Evolutionary conservation across 1,284 basidiomycete species (phyloP), one percentile per base, ranked within the genome.

Genomic region (Ceratobasidium sp.): DNA sequence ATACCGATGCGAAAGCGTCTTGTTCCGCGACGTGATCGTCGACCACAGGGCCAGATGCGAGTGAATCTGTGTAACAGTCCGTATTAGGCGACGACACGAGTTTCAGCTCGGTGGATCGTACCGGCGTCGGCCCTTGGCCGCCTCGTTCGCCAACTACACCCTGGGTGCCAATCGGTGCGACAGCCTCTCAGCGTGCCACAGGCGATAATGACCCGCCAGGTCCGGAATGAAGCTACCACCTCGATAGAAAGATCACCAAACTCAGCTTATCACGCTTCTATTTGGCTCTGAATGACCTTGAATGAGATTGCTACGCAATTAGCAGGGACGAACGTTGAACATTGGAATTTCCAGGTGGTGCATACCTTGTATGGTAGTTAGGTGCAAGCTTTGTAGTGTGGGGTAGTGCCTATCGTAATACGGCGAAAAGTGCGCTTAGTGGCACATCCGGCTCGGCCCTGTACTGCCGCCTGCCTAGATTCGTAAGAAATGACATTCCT

Each of bases 401-500:
- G 0, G 96, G 95, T 0, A 89, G 47, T 47, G 73, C 77, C 77
- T 73, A 75, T 28, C 66, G 67, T 35, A 42, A 63, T 23, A 63
- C 45, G 31, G 42, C 33, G 35, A 63, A 42, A 63, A 63, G 39
- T 42, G 58, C 35, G 56, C 26, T 42, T n/a, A 64, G 61, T 66
- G 64, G 42, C 42, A 51, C 42, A 35, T 49, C 28, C 64, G 31
- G 20, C 39, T 42, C 37, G 37, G 61, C 42, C 64, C 64, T 47
- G 31, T 35, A 42, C 2, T 66, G 6, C 15, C 23, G 47, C 47
- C 58, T 3, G 91, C 89, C 95, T 95, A 97, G 79, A 97, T 96
- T 82, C 95, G 92, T 11, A 95, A 87, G 86, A 97, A 96, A 83
- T 97, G 92, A 0, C 91, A 91, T 7, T 81, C 47, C 75, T 78